These are phyloP conservation scores for Candida ponderosae DNA, from an alignment of 805 yeast genomes.

Conservation along the genomic window DNA sequence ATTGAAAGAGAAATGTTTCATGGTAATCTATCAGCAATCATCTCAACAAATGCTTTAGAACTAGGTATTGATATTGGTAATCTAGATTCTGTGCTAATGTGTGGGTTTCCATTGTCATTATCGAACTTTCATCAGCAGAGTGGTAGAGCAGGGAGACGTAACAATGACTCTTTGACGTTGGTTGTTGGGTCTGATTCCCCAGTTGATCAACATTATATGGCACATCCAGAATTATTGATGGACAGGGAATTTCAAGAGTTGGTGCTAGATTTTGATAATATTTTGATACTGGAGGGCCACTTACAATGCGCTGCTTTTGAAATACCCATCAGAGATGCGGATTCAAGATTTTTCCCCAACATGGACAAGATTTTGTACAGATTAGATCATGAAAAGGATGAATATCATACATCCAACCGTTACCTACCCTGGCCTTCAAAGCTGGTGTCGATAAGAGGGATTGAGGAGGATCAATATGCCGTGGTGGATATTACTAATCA, in stretches of 20 bases:
- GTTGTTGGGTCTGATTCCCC: conserved; percentile 80
- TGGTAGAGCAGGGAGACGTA: conserved; percentile 94
- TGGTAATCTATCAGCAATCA: conserved; percentile 77
- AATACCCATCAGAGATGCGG: conserved; percentile 54
- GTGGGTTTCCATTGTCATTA: conserved; percentile 87
- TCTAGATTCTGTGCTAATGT: conserved; percentile 82
- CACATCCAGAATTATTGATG: conserved; percentile 53
- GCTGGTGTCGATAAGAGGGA: conserved; percentile 71
- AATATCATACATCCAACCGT: conserved; percentile 46
- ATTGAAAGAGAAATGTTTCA: conserved; percentile 88
- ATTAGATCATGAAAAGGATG: conserved; percentile 32
- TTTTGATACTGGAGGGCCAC: conserved; percentile 68
- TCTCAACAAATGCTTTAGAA: conserved; percentile 93
- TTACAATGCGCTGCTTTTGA: conserved; percentile 94
- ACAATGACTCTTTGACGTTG: conserved; percentile 75
- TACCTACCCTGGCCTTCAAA: conserved; percentile 80
- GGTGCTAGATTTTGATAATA: conserved; percentile 52
- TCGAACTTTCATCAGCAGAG: conserved; percentile 91
- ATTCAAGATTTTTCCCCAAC: conserved; percentile 45
- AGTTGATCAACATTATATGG: conserved; percentile 76
- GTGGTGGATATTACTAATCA: conserved; percentile 84
- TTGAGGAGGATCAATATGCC: conserved; percentile 75
- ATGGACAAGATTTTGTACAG: conserved; percentile 20
- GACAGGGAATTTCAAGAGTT: conserved; percentile 49
- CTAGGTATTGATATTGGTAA: conserved; percentile 94